Evolutionary conservation across 179 eudicot species (phyloP).

Genomic region (Spergularia azorica): DNA sequence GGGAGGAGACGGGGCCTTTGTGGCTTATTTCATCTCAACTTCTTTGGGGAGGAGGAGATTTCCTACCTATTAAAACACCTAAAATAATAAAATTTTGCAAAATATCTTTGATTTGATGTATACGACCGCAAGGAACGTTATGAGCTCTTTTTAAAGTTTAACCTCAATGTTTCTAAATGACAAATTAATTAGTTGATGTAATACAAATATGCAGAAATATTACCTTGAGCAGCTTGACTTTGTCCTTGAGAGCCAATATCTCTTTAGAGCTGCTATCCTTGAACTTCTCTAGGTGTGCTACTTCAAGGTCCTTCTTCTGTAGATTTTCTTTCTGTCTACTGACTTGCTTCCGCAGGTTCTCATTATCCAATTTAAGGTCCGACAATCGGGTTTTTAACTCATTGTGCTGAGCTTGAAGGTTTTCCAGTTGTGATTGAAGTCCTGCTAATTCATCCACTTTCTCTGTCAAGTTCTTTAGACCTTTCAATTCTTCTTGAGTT

Average conservation of each 20-base stretch:
- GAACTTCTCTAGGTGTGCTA: constrained; percentile 38
- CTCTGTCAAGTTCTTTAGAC: constrained; percentile 40
- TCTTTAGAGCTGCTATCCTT: constrained; percentile 42
- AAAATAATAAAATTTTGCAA: too few relatives aligned
- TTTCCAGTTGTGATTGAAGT: constrained; percentile 54
- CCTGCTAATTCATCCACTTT: constrained; percentile 45
- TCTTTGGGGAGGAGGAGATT: too few relatives aligned
- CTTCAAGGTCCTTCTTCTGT: constrained; percentile 50
- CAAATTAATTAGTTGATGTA: not conserved
- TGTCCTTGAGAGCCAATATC: constrained; percentile 33
- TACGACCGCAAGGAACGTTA: not conserved
- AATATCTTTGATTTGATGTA: too few relatives aligned
- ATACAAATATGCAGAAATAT: not conserved
- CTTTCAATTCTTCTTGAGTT: constrained; percentile 37
- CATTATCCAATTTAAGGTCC: constrained; percentile 57
- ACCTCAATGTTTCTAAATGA: not conserved
- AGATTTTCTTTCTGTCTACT: constrained; percentile 44
- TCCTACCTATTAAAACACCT: too few relatives aligned
- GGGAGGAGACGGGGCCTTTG: too few relatives aligned
- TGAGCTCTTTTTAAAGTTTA: too few relatives aligned
- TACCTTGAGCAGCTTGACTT: constrained; percentile 52
- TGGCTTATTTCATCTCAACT: too few relatives aligned
- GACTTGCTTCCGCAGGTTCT: constrained; percentile 56
- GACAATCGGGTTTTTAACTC: constrained; percentile 46
- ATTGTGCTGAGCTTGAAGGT: constrained; percentile 44